phyloP scores from a whole-genome alignment of 108 stramenopile species.

The Skeletonema costatum region DNA sequence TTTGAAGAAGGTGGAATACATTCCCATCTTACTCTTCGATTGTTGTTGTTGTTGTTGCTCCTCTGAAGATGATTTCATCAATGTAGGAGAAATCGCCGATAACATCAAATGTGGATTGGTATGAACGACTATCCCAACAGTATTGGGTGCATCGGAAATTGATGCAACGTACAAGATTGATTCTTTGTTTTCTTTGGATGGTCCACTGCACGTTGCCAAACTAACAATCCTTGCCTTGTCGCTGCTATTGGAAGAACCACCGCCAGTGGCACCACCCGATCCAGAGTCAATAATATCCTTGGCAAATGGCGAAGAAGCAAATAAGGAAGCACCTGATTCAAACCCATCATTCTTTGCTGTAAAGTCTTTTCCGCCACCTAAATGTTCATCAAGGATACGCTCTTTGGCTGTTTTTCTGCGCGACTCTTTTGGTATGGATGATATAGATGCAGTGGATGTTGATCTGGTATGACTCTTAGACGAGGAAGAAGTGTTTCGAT shows the following conservation, averaged over 20 bases:
- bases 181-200: neutral
- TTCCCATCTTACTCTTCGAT: neutral
- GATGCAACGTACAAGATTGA: constrained; percentile 44
- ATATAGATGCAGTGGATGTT: constrained; percentile 16
- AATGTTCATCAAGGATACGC: constrained; percentile 46
- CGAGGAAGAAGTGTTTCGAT: neutral
- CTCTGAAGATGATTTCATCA: constrained; percentile 43
- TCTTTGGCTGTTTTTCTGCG: constrained; percentile 23
- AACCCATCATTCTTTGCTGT: neutral
- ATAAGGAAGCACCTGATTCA: constrained; percentile 13
- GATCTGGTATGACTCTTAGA: constrained; percentile 8
- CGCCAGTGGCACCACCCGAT: neutral
- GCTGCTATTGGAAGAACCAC: neutral
- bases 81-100: constrained; percentile 40
- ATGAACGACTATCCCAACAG: constrained; percentile 43
- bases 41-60: neutral
- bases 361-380: constrained; percentile 9
- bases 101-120: constrained; percentile 48
- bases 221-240: constrained; percentile 33
- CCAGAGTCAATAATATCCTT: neutral
- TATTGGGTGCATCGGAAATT: constrained; percentile 33
- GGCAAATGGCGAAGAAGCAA: constrained; percentile 43
- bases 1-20: constrained; percentile 20
- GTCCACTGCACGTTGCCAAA: constrained; percentile 18
- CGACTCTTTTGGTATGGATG: neutral